Evolutionary conservation across 2,329 filamentous ascomycete genomes (phyloP).

Genomic region (Tolypocladium inflatum): DNA sequence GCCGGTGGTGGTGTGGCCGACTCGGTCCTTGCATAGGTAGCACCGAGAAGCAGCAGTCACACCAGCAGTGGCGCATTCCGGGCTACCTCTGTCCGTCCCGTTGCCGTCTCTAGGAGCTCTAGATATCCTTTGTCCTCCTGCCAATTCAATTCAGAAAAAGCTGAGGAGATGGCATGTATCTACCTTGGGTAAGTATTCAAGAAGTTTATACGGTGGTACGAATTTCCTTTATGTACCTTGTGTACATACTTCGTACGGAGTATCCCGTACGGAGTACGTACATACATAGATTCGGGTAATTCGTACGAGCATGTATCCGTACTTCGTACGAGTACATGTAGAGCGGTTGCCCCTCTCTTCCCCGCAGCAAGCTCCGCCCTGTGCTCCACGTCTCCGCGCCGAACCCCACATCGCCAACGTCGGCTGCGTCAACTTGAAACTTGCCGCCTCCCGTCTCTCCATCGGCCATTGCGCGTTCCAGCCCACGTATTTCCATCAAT

Average conservation of each 20-base stretch:
- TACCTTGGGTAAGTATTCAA: too few relatives aligned
- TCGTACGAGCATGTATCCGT: too few relatives aligned
- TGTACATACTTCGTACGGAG: too few relatives aligned
- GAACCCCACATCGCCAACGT: background rate
- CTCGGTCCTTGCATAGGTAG: background rate
- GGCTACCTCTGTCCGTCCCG: background rate
- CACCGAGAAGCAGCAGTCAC: background rate
- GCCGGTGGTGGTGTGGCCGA: background rate
- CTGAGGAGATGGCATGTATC: background rate
- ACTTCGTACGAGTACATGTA: background rate
- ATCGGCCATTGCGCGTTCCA: background rate
- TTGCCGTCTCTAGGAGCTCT: background rate
- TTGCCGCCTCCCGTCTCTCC: background rate
- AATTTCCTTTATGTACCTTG: background rate
- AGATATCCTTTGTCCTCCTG: background rate
- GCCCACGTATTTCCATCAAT: background rate
- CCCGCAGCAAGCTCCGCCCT: background rate
- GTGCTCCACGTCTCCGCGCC: background rate
- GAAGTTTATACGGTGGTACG: background rate
- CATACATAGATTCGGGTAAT: too few relatives aligned
- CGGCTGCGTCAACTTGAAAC: background rate
- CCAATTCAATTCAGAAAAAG: background rate
- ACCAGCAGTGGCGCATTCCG: background rate
- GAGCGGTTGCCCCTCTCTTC: background rate
- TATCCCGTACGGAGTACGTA: too few relatives aligned